A percentile compares a stretch with the other conserved stretches of the same genome.
These are phyloP conservation scores for Diplodia seriata DNA, from an alignment of 2,329 filamentous ascomycete genomes.

Conservation along the genomic window DNA sequence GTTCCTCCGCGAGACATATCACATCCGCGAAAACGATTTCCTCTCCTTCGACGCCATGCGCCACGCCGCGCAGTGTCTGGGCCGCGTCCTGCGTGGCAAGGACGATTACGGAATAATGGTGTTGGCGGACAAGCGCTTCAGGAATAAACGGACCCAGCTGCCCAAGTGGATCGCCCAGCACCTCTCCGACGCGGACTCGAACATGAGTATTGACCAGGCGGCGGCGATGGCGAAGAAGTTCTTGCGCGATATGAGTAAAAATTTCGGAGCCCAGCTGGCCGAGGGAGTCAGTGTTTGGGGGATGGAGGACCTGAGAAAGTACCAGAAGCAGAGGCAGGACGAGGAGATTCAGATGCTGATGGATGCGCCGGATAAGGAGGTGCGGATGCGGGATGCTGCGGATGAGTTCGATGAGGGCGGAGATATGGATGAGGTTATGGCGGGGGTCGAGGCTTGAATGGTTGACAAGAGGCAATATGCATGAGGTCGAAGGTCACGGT, in stretches of 20 bases:
- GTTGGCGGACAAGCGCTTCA: constrained; percentile 88
- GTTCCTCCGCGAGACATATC: constrained; percentile 95
- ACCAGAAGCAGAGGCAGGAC: constrained; percentile 77
- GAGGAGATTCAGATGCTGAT: constrained; percentile 71
- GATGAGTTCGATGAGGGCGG: constrained; percentile 45
- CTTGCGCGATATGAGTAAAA: constrained; percentile 88
- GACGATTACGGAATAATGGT: constrained; percentile 99
- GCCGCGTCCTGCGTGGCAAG: constrained; percentile 91
- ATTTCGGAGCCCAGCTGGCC: constrained; percentile 81
- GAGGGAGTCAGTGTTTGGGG: constrained; percentile 96
- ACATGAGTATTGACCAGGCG: constrained; percentile 94
- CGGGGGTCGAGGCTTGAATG: constrained; percentile 39
- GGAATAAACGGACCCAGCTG: constrained; percentile 87
- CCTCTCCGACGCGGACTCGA: constrained; percentile 82
- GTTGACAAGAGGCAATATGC: background rate
- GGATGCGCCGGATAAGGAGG: constrained; percentile 48
- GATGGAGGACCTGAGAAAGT: constrained; percentile 74
- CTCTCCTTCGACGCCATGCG: constrained; percentile 99
- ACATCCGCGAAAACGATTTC: constrained; percentile 96
- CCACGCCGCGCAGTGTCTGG: constrained; percentile 96
- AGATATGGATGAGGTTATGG: constrained; percentile 48
- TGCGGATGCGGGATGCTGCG: constrained; percentile 42
- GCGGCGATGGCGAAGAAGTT: constrained; percentile 89
- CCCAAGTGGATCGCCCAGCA: constrained; percentile 97
- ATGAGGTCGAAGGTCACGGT: background rate